These are phyloP conservation scores for Schoenoplectus tabernaemontani DNA, from an alignment of 202 grass and related monocot genomes.

Conservation along the genomic window DNA sequence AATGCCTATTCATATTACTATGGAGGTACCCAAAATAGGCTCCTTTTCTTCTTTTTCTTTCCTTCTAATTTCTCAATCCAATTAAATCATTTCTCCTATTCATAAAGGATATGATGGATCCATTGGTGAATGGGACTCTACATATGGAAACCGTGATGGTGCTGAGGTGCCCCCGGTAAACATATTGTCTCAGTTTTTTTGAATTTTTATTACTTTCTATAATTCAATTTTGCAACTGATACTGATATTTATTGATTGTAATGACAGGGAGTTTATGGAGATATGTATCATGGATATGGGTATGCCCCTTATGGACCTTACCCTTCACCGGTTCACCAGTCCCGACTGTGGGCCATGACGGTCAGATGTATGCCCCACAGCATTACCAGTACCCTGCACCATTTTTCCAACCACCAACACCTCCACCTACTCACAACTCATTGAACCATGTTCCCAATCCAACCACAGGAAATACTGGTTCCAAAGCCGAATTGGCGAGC, in stretches of 20 bases:
- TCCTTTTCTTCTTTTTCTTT: not conserved
- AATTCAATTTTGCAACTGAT: not conserved
- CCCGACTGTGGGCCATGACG: slow-evolving; percentile 56
- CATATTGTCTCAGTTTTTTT: not conserved
- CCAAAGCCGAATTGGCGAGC: slow-evolving; percentile 40
- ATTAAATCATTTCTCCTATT: slow-evolving; percentile 20
- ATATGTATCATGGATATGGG: slow-evolving; percentile 86
- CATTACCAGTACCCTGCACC: slow-evolving; percentile 78
- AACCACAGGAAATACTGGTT: slow-evolving; percentile 26
- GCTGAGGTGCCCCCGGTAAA: slow-evolving; percentile 56
- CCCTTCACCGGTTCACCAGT: slow-evolving; percentile 68
- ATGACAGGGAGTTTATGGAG: slow-evolving; percentile 74
- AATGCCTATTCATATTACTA: slow-evolving; percentile 62
- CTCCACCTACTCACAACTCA: slow-evolving; percentile 21
- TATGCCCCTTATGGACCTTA: slow-evolving; percentile 77
- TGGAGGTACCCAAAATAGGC: slow-evolving; percentile 25
- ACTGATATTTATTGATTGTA: not conserved
- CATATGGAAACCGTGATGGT: slow-evolving; percentile 63
- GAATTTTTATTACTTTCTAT: not conserved
- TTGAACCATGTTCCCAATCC: slow-evolving; percentile 37
- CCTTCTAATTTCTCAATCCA: not conserved
- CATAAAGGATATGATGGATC: slow-evolving; percentile 79
- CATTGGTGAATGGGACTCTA: slow-evolving; percentile 79
- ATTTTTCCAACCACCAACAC: slow-evolving; percentile 61
- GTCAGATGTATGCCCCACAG: slow-evolving; percentile 65